A percentile compares a stretch with the other conserved stretches of the same genome.
phyloP scores from a whole-genome alignment of 2,329 filamentous ascomycete species.

The Alternaria ventricosa region DNA sequence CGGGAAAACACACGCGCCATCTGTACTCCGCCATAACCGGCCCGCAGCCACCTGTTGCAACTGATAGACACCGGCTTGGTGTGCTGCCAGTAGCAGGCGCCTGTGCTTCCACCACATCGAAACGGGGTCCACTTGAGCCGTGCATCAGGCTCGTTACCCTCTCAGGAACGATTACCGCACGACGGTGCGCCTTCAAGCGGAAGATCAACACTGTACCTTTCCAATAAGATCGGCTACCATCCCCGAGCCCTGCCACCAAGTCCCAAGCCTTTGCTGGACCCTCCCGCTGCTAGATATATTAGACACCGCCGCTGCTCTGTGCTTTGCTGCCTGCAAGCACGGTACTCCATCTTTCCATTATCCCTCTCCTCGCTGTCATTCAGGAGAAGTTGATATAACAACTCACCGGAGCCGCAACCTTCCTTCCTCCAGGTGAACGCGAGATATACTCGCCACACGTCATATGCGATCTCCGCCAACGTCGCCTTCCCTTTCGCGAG shows the following conservation, averaged over 20 bases:
- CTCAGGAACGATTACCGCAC: constrained; percentile 31
- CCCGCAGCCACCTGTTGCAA: constrained; percentile 37
- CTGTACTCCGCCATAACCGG: constrained; percentile 29
- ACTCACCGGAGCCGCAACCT: constrained; percentile 2
- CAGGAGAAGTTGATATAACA: constrained; percentile 10
- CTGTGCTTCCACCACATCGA: constrained; percentile 26
- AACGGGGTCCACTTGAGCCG: constrained; percentile 37
- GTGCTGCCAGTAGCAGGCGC: constrained; percentile 25
- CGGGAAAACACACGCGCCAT: constrained; percentile 19
- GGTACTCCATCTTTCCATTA: constrained; percentile 11
- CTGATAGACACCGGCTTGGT: constrained; percentile 26
- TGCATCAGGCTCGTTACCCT: constrained; percentile 25
- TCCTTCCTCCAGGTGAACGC: constrained; percentile 10
- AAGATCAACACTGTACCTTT: constrained; percentile 42
- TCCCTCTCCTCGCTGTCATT: constrained; percentile 11
- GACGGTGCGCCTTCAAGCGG: constrained; percentile 33
- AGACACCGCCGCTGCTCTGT: constrained; percentile 32
- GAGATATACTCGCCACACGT: constrained; percentile 32
- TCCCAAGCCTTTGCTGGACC: constrained; percentile 38
- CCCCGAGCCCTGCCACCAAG: constrained; percentile 27
- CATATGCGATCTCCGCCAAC: constrained; percentile 35
- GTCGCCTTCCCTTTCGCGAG: constrained; percentile 28
- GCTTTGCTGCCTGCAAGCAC: constrained; percentile 19
- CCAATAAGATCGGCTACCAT: constrained; percentile 38
- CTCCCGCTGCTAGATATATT: constrained; percentile 44